Base-by-base conservation (phyloP, 306 rosid genomes). In the Argentina anserina region DNA sequence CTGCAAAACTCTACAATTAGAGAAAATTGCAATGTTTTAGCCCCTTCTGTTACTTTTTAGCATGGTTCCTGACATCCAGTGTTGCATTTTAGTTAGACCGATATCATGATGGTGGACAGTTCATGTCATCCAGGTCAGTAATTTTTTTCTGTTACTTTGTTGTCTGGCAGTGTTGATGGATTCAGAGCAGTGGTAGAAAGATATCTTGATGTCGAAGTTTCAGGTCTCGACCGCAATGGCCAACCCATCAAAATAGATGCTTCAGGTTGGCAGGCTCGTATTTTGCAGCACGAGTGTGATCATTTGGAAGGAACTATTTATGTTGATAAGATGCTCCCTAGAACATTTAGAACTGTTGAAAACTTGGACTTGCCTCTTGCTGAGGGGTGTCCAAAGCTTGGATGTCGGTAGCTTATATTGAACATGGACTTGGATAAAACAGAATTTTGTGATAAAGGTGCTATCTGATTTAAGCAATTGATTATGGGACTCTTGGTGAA, bases 221-320 rank as follows among this genome's bases (percentile, higher is more conserved):
- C 80, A 6, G 98, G 97, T 72, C 79, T 93, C n/a, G 98, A 93
- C 81, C 96, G 90, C 23, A 10, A 74, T 47, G 97, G 98, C 7
- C 76, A 52, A 6, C 86, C 90, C 15, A 85, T 90, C 76, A 89
- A 81, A 77, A 56, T 90, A 71, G 79, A 74, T 49, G 97, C 96
- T 70, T 86, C 90, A 0, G 96, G 97, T 0, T 93, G 98, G 98
- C 97, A 93, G 82, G 98, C 98, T 1, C 87, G 97, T 21, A 84
- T 93, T 78, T 82, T 93, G 67, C 98, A 93, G 39, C 97, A 93
- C 9, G 98, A 93, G 76, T 93, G 93, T 73, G 97, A 93, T 82
- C 98, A 93, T 82, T 78, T 93, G 81, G 94, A 89, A 9, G 98
- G 98, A 70, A 89, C 90, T 20, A 72, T 93, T 18, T 93, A 90